Evolutionary conservation across 2,329 filamentous ascomycete genomes (phyloP).

Genomic region (Rhynchosporium secalis): DNA sequence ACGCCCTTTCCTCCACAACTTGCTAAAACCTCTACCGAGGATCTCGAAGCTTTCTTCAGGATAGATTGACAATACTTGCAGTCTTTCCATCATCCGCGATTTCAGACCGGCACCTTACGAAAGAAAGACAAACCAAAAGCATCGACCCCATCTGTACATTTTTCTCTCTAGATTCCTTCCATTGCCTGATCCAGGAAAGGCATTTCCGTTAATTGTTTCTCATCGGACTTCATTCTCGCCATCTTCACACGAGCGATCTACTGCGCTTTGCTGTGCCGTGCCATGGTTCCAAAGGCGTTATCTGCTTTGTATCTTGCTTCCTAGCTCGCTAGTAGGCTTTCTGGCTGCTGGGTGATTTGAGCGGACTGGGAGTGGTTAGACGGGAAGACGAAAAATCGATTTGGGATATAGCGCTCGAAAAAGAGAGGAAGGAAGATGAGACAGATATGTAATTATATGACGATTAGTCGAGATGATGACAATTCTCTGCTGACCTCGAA

Average conservation of each 20-base stretch:
- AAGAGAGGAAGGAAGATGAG: background rate
- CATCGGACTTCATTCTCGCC: background rate
- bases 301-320: background rate
- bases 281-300: constrained; percentile 14
- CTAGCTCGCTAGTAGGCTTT: constrained; percentile 7
- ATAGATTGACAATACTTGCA: constrained; percentile 3
- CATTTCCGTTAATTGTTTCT: constrained; percentile 15
- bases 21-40: background rate
- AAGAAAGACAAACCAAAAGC: constrained; percentile 3
- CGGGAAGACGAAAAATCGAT: background rate
- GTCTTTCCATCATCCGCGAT: background rate
- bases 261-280: background rate
- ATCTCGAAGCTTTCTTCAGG: constrained; percentile 13
- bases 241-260: constrained; percentile 8
- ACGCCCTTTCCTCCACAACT: background rate
- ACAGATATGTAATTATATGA: constrained; percentile 18
- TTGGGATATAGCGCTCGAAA: background rate
- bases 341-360: background rate
- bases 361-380: background rate
- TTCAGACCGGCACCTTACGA: constrained; percentile 3
- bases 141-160: constrained; percentile 11
- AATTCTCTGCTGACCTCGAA: constrained; percentile 7
- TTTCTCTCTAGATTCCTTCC: constrained; percentile 9
- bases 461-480: background rate
- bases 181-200: background rate